These are phyloP conservation scores for Daldinia sp. DNA, from an alignment of 2,329 filamentous ascomycete species.

Conservation along the genomic window DNA sequence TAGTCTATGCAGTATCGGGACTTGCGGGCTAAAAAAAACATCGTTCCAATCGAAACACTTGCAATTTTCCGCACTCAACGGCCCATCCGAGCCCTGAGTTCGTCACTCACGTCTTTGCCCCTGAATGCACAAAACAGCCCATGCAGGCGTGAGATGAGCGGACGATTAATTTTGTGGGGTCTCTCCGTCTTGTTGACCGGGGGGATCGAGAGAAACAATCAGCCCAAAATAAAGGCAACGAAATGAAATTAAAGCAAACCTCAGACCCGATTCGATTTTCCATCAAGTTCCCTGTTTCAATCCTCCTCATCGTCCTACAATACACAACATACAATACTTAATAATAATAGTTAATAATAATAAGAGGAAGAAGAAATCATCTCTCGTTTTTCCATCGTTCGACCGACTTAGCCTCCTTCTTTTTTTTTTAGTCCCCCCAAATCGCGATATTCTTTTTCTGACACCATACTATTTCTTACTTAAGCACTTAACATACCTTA, in stretches of 20 bases:
- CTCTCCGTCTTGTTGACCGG: constrained; percentile 40
- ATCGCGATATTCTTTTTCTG: constrained; percentile 20
- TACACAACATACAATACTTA: background rate
- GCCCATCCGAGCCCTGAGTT: constrained; percentile 20
- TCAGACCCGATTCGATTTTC: constrained; percentile 22
- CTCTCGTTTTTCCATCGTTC: constrained; percentile 18
- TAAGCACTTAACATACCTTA: background rate
- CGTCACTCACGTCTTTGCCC: constrained; percentile 32
- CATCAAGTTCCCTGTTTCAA: constrained; percentile 7
- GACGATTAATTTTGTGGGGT: constrained; percentile 38
- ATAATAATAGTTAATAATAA: constrained; percentile 6
- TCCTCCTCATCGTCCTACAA: constrained; percentile 8
- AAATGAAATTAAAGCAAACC: constrained; percentile 47
- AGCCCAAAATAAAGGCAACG: constrained; percentile 41
- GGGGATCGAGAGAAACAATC: constrained; percentile 43
- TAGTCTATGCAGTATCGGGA: constrained; percentile 39
- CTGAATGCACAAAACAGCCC: constrained; percentile 43
- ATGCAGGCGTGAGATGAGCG: constrained; percentile 42
- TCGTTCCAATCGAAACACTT: constrained; percentile 33
- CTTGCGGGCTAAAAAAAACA: constrained; percentile 33
- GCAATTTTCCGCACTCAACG: constrained; percentile 37
- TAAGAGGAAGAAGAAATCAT: background rate
- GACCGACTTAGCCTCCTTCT: constrained; percentile 3
- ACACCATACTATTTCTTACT: background rate
- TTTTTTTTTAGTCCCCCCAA: constrained; percentile 7